Percentiles rank a stretch among this genome's conserved stretches.
These are phyloP conservation scores for Plectosphaerella sp. DNA, from an alignment of 2,329 filamentous ascomycete genomes.

Conservation along the genomic window DNA sequence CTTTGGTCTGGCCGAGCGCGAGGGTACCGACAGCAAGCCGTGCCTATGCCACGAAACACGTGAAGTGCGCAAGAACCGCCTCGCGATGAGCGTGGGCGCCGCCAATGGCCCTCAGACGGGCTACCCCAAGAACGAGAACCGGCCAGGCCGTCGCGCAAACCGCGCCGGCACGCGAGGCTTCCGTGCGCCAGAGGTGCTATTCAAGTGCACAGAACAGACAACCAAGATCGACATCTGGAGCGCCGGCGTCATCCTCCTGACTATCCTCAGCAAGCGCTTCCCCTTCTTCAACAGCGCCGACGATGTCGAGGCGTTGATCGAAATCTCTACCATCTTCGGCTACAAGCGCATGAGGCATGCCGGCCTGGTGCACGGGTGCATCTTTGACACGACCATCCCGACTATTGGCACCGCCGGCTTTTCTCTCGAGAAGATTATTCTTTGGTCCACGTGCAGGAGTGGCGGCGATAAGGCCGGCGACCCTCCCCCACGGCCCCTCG, in stretches of 20 bases:
- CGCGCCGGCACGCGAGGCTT: constrained; percentile 93
- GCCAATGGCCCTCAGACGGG: constrained; percentile 51
- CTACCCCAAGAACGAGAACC: constrained; percentile 86
- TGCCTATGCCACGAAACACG: constrained; percentile 74
- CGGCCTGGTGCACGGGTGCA: constrained; percentile 79
- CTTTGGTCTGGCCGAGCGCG: constrained; percentile 90
- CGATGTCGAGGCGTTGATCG: constrained; percentile 95
- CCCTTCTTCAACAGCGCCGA: constrained; percentile 99
- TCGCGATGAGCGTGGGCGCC: constrained; percentile 55
- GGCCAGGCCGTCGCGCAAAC: constrained; percentile 86
- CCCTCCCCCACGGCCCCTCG: constrained; percentile 47
- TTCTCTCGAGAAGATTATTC: constrained; percentile 84
- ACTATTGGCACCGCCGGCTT: constrained; percentile 85
- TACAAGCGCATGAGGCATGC: constrained; percentile 76
- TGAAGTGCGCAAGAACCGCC: constrained; percentile 55
- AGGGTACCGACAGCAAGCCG: constrained; percentile 70
- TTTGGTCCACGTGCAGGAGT: constrained; percentile 86
- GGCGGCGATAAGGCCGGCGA: constrained; percentile 38
- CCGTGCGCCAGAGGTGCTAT: constrained; percentile 89
- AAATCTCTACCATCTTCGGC: constrained; percentile 95
- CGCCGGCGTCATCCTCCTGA: constrained; percentile 93
- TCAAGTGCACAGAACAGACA: constrained; percentile 95
- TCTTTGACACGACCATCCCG: constrained; percentile 89
- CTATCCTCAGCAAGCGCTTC: constrained; percentile 85
- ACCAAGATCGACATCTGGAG: constrained; percentile 97